Evolutionary conservation across 768 basidiomycete genomes (phyloP).

Genomic region (Rhizopogon vinicolor): DNA sequence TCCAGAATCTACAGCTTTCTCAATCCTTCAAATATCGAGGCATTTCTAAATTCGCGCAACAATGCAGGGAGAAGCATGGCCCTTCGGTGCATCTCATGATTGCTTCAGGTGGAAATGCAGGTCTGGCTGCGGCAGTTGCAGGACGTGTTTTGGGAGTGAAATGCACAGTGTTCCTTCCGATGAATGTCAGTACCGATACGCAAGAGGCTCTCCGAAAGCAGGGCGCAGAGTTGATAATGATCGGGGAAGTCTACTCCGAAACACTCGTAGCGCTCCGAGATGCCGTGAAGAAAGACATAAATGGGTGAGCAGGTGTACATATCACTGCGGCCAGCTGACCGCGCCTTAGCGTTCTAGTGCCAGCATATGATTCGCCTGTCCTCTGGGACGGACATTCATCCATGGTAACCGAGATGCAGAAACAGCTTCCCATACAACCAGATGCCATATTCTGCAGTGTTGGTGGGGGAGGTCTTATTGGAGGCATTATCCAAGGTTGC

Average conservation of each 20-base stretch:
- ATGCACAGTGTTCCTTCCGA: conserved; percentile 68
- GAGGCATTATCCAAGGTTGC: conserved; percentile 69
- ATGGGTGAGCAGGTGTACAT: conserved; percentile 42
- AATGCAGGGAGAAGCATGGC: conserved; percentile 47
- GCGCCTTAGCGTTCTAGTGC: conserved; percentile 52
- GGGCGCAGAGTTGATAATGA: conserved; percentile 54
- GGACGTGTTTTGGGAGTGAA: conserved; percentile 47
- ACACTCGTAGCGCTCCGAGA: conserved; percentile 48
- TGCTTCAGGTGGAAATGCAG: conserved; percentile 83
- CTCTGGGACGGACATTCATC: conserved; percentile 79
- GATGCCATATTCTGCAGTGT: conserved; percentile 76
- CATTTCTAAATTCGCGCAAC: conserved; percentile 56
- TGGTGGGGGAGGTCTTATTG: conserved; percentile 69
- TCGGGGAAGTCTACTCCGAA: conserved; percentile 54
- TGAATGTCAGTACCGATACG: conserved; percentile 44
- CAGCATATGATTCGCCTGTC: conserved; percentile 64
- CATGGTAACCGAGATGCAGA: conserved; percentile 59
- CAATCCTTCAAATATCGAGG: conserved; percentile 79
- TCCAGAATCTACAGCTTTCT: conserved; percentile 65
- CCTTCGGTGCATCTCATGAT: conserved; percentile 55
- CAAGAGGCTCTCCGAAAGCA: conserved; percentile 46
- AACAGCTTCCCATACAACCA: conserved; percentile 51
- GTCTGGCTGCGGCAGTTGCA: conserved; percentile 63
- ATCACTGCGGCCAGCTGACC: not conserved
- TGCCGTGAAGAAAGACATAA: conserved; percentile 36